phyloP scores from a whole-genome alignment of 176 grass and related monocot genomes.

The Elymus sibiricus region DNA sequence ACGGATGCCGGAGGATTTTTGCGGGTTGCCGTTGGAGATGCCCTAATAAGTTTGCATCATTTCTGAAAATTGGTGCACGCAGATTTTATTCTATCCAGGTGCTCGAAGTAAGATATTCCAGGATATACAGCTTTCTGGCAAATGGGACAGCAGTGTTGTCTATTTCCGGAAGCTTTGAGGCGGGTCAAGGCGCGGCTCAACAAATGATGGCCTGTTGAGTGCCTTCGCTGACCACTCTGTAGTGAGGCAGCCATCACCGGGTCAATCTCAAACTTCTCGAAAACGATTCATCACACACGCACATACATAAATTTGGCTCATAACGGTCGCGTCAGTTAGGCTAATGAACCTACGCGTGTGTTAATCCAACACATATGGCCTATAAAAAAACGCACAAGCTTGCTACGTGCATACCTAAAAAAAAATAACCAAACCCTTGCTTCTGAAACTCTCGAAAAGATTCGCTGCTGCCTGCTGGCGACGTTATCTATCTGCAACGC shows the following conservation, averaged over 20 bases:
- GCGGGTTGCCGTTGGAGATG: too few species aligned
- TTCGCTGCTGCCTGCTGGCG: not conserved
- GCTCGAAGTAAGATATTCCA: not conserved
- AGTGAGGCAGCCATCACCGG: not conserved
- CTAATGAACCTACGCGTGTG: not conserved
- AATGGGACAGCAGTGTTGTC: not conserved
- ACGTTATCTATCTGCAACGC: not conserved
- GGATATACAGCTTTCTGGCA: not conserved
- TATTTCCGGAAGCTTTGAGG: constrained; percentile 12
- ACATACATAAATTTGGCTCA: not conserved
- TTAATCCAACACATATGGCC: not conserved
- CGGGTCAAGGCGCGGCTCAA: not conserved
- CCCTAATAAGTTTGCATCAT: too few species aligned
- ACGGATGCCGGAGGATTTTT: too few species aligned
- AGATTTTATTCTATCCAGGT: not conserved
- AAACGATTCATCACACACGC: constrained; percentile 8
- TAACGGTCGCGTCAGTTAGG: not conserved
- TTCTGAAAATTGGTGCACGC: too few species aligned
- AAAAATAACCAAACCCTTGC: not conserved
- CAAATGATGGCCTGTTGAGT: constrained; percentile 27
- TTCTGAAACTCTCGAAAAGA: constrained; percentile 38
- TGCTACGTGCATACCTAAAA: too few species aligned
- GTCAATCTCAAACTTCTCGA: not conserved
- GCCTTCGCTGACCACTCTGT: constrained; percentile 13
- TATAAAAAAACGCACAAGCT: not conserved